phyloP scores from a whole-genome alignment of 371 early-diverging fungal genomes.

The Lichtheimia ornata region DNA sequence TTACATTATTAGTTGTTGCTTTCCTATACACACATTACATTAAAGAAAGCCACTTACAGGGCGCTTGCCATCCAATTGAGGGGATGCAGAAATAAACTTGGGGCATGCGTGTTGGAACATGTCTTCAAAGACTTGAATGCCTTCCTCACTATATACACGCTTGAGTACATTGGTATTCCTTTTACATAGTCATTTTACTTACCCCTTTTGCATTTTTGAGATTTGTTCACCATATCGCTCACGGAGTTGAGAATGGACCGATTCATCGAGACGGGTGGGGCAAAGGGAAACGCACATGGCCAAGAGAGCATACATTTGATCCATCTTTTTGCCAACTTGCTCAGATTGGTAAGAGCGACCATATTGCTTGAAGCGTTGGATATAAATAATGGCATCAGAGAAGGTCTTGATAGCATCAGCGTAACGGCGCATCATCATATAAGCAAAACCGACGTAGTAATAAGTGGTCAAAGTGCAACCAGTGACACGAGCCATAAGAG shows the following conservation, averaged over 20 bases:
- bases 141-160: constrained; percentile 67
- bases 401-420: constrained; percentile 94
- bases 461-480: constrained; percentile 95
- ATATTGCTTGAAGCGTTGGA: constrained; percentile 91
- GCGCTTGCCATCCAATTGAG: constrained; percentile 58
- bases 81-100: constrained; percentile 89
- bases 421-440: constrained; percentile 97
- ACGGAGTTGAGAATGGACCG: constrained; percentile 81
- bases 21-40: neutral
- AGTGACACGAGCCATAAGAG: constrained; percentile 90
- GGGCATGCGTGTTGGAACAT: constrained; percentile 92
- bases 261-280: constrained; percentile 93
- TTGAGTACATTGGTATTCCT: neutral
- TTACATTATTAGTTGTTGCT: neutral
- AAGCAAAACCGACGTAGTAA: constrained; percentile 96
- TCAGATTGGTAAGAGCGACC: constrained; percentile 91
- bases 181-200: constrained; percentile 10
- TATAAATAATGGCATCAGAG: constrained; percentile 87
- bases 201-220: constrained; percentile 82
- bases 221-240: constrained; percentile 94
- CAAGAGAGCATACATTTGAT: constrained; percentile 92
- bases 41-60: constrained; percentile 21
- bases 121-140: constrained; percentile 79
- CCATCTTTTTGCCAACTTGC: constrained; percentile 74
- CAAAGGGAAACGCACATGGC: constrained; percentile 90